Evolutionary conservation across 768 basidiomycete species (phyloP).

Genomic region (Naganishia vishniacii): DNA sequence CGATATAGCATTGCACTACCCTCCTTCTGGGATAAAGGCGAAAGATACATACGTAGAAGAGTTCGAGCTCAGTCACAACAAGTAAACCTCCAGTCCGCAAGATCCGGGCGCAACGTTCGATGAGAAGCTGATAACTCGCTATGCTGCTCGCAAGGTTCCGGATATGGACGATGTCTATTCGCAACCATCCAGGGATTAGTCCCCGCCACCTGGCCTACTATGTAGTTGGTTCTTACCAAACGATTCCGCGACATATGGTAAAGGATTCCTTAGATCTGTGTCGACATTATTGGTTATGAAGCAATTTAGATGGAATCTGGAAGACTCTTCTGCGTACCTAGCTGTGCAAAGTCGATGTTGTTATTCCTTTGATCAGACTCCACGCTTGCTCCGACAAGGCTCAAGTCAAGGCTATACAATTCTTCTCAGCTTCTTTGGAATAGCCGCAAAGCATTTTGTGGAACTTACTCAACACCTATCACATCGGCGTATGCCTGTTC

Average conservation of each 20-base stretch:
- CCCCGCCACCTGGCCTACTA: background rate
- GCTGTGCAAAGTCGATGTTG: conserved; percentile 21
- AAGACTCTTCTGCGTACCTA: conserved; percentile 14
- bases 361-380: conserved; percentile 19
- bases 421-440: background rate
- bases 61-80: conserved; percentile 39
- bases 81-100: conserved; percentile 40
- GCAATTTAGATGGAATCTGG: background rate
- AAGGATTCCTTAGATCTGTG: conserved; percentile 35
- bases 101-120: conserved; percentile 39
- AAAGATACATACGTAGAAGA: conserved; percentile 32
- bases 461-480: conserved; percentile 27
- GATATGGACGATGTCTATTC: conserved; percentile 45
- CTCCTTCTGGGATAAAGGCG: no score
- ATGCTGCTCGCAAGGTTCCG: conserved; percentile 32
- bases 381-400: conserved; percentile 19
- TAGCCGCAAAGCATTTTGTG: no score
- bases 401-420: conserved; percentile 20
- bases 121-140: conserved; percentile 32
- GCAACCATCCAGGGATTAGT: no score
- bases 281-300: background rate
- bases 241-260: conserved; percentile 30
- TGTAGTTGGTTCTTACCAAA: conserved; percentile 39
- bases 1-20: no score
- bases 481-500: conserved; percentile 24